These are phyloP conservation scores for Eimeria tenella DNA, from an alignment of 169 alveolate genomes.

Conservation along the genomic window DNA sequence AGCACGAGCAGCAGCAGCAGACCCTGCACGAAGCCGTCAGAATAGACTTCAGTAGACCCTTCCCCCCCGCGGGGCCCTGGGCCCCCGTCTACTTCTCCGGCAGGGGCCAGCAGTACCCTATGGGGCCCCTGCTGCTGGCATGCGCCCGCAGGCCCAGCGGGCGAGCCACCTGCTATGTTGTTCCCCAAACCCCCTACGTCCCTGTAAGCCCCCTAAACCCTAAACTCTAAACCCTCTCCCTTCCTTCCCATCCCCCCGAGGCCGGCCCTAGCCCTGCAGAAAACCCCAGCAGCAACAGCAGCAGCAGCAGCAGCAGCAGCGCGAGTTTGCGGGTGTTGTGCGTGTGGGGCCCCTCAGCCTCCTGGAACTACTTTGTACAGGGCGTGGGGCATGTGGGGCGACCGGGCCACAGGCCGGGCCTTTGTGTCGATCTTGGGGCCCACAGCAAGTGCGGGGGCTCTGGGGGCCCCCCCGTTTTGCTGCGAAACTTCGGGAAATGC, in stretches of 20 bases:
- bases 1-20: too few relatives aligned
- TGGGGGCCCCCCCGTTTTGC: not conserved
- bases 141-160: not conserved
- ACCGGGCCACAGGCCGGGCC: not conserved
- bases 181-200: not conserved
- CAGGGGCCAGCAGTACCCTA: not conserved
- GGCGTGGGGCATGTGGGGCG: slow-evolving; percentile 17
- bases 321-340: not conserved
- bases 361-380: not conserved
- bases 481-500: not conserved
- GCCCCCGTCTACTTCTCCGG: not conserved
- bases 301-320: not conserved
- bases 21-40: not conserved
- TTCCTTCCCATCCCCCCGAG: not conserved
- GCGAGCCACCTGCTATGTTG: not conserved
- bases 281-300: not conserved
- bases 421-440: not conserved
- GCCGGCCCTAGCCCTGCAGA: not conserved
- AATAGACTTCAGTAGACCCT: not conserved
- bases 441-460: not conserved
- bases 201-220: not conserved
- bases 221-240: not conserved
- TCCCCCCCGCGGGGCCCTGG: slow-evolving; percentile 4
- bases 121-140: not conserved
- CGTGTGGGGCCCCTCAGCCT: not conserved